Conservation (phyloP, 306 rosid genomes). For the barrel medic (Medicago truncatula) region MtrunA17r5.0-ANR NC_053043.1:6964501-6965000, state of each 20-base stretch:
- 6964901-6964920: conserved; percentile 9
- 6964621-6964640: conserved; percentile 16
- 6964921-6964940: conserved; percentile 10
- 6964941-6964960: conserved; percentile 31
- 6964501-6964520: conserved; percentile 2
- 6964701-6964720: conserved; percentile 16
- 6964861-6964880: conserved; percentile 9
- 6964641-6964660: conserved; percentile 20
- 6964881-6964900: conserved; percentile 31
- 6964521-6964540: neutral
- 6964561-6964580: conserved; percentile 28
- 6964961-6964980: conserved; percentile 99
- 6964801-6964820: conserved; percentile 20
- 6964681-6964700: conserved; percentile 1
- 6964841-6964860: conserved; percentile 35
- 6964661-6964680: conserved; percentile 16
- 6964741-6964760: neutral
- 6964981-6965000: conserved; percentile 86
- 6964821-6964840: conserved; percentile 26
- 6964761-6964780: conserved; percentile 23
- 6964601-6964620: neutral
- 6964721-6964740: neutral
- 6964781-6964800: neutral
- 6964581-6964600: neutral
- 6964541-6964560: conserved; percentile 8